Percentiles rank a stretch among this genome's conserved stretches.
phyloP scores from a whole-genome alignment of 2,329 filamentous ascomycete species.

The Polytolypa hystricis region DNA sequence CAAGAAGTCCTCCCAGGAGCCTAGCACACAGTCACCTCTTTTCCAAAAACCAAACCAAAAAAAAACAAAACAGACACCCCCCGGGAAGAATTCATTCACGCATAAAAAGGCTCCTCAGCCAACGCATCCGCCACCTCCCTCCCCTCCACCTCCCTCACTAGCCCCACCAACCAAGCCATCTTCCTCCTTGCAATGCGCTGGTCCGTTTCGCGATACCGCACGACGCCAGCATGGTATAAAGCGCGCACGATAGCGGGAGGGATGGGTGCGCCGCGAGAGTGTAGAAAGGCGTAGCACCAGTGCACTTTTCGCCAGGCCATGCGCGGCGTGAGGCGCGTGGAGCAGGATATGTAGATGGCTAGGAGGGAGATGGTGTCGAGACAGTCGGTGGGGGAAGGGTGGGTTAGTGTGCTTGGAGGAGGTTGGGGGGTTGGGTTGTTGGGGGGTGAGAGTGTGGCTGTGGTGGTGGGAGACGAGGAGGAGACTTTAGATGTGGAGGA shows the following conservation, averaged over 20 bases:
- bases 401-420: background rate
- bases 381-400: conserved; percentile 25
- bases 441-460: conserved; percentile 13
- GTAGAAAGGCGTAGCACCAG: conserved; percentile 37
- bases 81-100: conserved; percentile 11
- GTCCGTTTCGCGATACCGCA: conserved; percentile 31
- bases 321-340: conserved; percentile 25
- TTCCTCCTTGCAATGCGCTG: conserved; percentile 22
- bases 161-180: conserved; percentile 34
- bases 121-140: conserved; percentile 26
- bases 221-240: conserved; percentile 40
- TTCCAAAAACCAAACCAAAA: background rate
- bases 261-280: conserved; percentile 32
- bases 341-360: conserved; percentile 34
- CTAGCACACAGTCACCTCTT: no score
- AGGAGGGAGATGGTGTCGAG: conserved; percentile 35
- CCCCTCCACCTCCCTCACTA: conserved; percentile 35
- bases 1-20: no score
- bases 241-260: conserved; percentile 35
- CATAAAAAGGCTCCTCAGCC: conserved; percentile 10
- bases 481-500: no score
- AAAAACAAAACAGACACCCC: conserved; percentile 1
- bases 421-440: conserved; percentile 4
- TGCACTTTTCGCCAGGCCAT: conserved; percentile 36
- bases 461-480: conserved; percentile 6